These are phyloP conservation scores for Xenosphaeropsis pyriputrescens DNA, from an alignment of 2,329 filamentous ascomycete species.

Conservation along the genomic window DNA sequence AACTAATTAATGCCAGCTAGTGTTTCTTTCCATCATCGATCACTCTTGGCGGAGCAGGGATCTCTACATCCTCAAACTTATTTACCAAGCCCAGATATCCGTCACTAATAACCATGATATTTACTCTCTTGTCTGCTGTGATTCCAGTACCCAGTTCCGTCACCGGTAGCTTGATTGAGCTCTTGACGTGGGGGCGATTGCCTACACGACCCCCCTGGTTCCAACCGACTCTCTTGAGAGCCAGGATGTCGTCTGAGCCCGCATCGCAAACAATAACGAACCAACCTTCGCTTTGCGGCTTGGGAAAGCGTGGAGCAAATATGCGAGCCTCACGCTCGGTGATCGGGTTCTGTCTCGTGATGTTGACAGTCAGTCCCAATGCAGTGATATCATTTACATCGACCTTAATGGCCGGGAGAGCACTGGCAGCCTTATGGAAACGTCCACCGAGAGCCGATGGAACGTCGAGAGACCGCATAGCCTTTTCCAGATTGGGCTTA, in stretches of 20 bases:
- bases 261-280: conserved; percentile 66
- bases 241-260: conserved; percentile 61
- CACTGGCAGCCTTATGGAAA: conserved; percentile 41
- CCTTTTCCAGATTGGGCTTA: conserved; percentile 25
- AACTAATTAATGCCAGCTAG: too few species aligned
- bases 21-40: conserved; percentile 2
- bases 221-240: conserved; percentile 80
- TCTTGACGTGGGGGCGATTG: conserved; percentile 33
- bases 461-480: conserved; percentile 26
- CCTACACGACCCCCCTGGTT: conserved; percentile 22
- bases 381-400: conserved; percentile 45
- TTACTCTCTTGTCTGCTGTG: conserved; percentile 42
- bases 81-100: conserved; percentile 63
- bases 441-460: conserved; percentile 16
- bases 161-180: conserved; percentile 36
- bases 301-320: conserved; percentile 81
- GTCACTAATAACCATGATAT: conserved; percentile 72
- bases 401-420: conserved; percentile 57
- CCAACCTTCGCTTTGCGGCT: conserved; percentile 87
- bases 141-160: conserved; percentile 15
- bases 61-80: conserved; percentile 13
- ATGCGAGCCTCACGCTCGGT: conserved; percentile 56
- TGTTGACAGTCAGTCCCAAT: conserved; percentile 42
- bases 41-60: conserved; percentile 11
- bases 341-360: conserved; percentile 54